Base-by-base conservation (phyloP, 1,284 basidiomycete genomes). In the Paramarasmius palmivorus region DNA sequence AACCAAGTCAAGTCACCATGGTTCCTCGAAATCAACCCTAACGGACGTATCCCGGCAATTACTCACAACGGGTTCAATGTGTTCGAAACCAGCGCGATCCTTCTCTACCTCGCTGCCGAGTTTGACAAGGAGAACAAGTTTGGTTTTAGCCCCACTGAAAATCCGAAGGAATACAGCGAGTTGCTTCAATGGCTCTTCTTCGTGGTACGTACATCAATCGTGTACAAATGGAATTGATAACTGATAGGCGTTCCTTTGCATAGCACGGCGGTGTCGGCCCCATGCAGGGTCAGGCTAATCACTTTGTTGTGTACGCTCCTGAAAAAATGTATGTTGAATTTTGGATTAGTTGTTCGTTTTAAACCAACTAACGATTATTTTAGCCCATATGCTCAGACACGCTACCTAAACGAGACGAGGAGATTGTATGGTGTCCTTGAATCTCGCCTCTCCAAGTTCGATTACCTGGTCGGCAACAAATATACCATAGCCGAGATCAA, bases 41-140 rank as follows among this genome's bases (percentile, higher is more conserved):
- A 86, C 62, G 84, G 84, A 15, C 72, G 82, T 36, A 85, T 86
- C 57, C 84, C 84, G 17, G 79, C 79, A 9, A 65, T 84, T 15
- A 66, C 77, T 23, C 77, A 83, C 57, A 67, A 71, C 8, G 64
- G 67, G 42, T 81, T 82, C 56, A 63, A 65, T 17, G 74, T 87
- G 19, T 86, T 83, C 59, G 86, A 88, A 63, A 78, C 73, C 14
- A 79, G 78, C 4, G 79, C 79, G 6, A 84, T 88, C 57, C 63
- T 85, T 41, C 63, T 84, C 15, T 88, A 86, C 65, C 71, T 88
- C 47, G 70, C 71, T 2, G 76, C 81, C 59, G 73, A 77, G 54
- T 84, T 77, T 59, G 80, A 82, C 57, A 72, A 66, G 40, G 75
- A 83, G 26, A 65, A 70, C 63, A 74, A 78, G 60, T 79, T 87